These are phyloP conservation scores for Raddia guianensis DNA, from an alignment of 176 grass and related monocot genomes.

Conservation along the genomic window DNA sequence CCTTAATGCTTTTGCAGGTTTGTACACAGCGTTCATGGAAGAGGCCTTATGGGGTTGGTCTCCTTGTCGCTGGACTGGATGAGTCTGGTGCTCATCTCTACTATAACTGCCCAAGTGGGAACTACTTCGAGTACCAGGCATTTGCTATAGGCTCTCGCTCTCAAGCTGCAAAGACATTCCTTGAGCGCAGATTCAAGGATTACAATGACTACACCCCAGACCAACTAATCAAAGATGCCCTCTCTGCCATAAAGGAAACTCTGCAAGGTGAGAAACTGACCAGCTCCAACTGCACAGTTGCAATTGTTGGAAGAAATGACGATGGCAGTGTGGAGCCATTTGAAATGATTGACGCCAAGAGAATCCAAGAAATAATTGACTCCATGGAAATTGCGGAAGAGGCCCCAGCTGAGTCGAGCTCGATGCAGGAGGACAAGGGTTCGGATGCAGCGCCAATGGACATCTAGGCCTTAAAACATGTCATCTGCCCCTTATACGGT, in stretches of 20 bases:
- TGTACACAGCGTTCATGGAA: conserved; percentile 98
- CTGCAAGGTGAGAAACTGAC: conserved; percentile 93
- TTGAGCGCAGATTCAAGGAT: conserved; percentile 64
- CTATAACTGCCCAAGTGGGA: conserved; percentile 97
- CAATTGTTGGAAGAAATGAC: conserved; percentile 74
- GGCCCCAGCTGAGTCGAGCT: conserved; percentile 37
- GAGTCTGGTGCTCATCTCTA: conserved; percentile 90
- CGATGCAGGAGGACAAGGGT: conserved; percentile 61
- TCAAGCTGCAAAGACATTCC: conserved; percentile 96
- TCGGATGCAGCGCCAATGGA: conserved; percentile 71
- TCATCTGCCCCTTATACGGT: not conserved
- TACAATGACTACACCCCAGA: conserved; percentile 74
- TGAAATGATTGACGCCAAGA: conserved; percentile 57
- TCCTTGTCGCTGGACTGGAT: conserved; percentile 86
- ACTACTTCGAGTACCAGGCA: conserved; percentile 99
- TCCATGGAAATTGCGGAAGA: conserved; percentile 70
- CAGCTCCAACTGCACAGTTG: conserved; percentile 75
- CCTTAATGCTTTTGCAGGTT: conserved; percentile 44
- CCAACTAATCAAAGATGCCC: conserved; percentile 83
- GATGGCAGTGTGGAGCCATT: conserved; percentile 67
- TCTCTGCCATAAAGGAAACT: conserved; percentile 92
- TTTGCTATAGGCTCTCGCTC: conserved; percentile 95
- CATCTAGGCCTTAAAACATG: conserved; percentile 49
- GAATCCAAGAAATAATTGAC: conserved; percentile 82
- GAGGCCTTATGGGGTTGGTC: conserved; percentile 89